phyloP scores from a whole-genome alignment of 331 rosid species.

The Rhamnella rubrinervis region DNA sequence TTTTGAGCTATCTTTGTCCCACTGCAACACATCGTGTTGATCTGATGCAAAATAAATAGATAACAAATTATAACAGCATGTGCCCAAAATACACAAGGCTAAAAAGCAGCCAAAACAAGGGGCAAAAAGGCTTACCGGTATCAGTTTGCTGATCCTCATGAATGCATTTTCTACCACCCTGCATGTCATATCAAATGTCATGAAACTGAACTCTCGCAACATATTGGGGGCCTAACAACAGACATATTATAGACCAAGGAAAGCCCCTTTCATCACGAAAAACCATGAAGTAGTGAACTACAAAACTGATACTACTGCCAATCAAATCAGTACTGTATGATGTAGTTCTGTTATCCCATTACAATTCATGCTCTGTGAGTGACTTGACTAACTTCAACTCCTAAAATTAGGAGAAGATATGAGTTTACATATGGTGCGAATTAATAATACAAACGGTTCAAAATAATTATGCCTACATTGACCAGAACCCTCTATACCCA shows the following conservation, averaged over 20 bases:
- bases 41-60: constrained; percentile 15
- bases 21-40: constrained; percentile 11
- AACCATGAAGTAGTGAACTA: too few relatives aligned
- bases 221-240: not conserved
- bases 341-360: too few relatives aligned
- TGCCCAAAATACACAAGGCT: not conserved
- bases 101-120: too few relatives aligned
- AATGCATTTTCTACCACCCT: constrained; percentile 30
- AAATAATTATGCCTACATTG: too few relatives aligned
- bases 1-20: constrained; percentile 2
- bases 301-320: too few relatives aligned
- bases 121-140: constrained; percentile 20
- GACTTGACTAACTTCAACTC: too few relatives aligned
- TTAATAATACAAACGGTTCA: not conserved
- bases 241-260: too few relatives aligned
- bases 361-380: too few relatives aligned
- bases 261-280: too few relatives aligned
- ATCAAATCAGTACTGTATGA: too few relatives aligned
- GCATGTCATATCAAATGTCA: constrained; percentile 22
- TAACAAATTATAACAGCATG: constrained; percentile 9
- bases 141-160: constrained; percentile 25
- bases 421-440: not conserved
- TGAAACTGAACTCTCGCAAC: constrained; percentile 8
- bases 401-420: not conserved
- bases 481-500: too few relatives aligned